Evolutionary conservation across 495 filamentous ascomycete species (phyloP), one percentile per base, ranked within the genome.

Genomic region (Amniculicola lignicola): DNA sequence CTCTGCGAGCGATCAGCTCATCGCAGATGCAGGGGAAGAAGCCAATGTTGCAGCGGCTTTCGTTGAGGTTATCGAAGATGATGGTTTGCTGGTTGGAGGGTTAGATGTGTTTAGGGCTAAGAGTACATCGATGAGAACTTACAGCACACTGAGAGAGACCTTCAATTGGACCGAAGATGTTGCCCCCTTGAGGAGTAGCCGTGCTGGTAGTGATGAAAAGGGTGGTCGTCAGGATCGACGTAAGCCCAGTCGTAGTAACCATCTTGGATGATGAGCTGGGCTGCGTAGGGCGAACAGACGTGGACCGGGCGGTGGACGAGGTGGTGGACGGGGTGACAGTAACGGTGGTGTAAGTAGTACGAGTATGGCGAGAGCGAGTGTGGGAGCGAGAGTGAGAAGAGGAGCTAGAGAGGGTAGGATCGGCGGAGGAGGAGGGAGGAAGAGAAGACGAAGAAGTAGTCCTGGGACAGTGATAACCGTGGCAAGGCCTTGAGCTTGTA

Each of bases 21-120:
- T 39, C 15, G 55, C 55, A 59, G 21, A 59, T 52, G 47, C 55
- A 59, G 23, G 47, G 38, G 47, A 59, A 46, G 29, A 39, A 31
- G 19, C 14, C 41, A 2, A 23, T 19, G 24, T 46, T 52, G 47
- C 54, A 57, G 12, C n/a, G 18, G 45, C 45, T 51, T 15, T 50
- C 37, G 24, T 45, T 38, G 18, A 57, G 16, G 5, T 12, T 5
- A 4, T 28, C 11, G 47, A 52, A 52, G 47, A 59, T 19, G 31
- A 59, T 43, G 31, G 2, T 27, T 46, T 45, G 55, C 45, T 47
- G 43, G 14, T 14, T 2, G 3, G 5, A 7, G 25, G 39, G 33
- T 48, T 29, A 56, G 19, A 15, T 12, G n/a, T 16, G 16, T 14
- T 23, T 46, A 38, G 11, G 18, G 1, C n/a, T 9, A 21, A 27